Evolutionary conservation across 768 basidiomycete genomes (phyloP).

Genomic region (Cyclocybe cylindracea): DNA sequence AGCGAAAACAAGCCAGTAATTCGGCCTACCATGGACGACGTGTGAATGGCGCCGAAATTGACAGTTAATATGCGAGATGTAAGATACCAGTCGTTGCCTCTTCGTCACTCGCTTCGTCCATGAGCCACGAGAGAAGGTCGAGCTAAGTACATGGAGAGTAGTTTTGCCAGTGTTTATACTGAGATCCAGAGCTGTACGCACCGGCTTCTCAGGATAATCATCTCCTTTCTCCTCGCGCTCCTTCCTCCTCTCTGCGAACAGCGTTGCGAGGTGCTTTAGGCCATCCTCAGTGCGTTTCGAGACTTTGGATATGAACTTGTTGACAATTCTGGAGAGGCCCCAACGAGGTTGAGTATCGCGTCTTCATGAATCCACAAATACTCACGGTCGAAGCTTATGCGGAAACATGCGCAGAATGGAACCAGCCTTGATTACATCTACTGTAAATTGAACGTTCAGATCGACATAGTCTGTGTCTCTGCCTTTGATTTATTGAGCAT

Average conservation of each 20-base stretch:
- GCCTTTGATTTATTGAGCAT: too few relatives aligned
- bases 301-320: not conserved
- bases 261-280: slow-evolving; percentile 24
- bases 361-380: too few relatives aligned
- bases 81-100: slow-evolving; percentile 28
- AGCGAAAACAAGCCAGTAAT: not conserved
- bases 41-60: slow-evolving; percentile 46
- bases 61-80: slow-evolving; percentile 35
- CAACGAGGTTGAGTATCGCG: too few relatives aligned
- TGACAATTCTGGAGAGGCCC: too few relatives aligned
- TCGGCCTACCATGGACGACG: slow-evolving; percentile 38
- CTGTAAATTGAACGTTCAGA: too few relatives aligned
- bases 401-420: too few relatives aligned
- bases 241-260: slow-evolving; percentile 26
- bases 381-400: too few relatives aligned
- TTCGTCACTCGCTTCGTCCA: slow-evolving; percentile 37
- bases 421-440: too few relatives aligned
- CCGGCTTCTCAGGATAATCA: slow-evolving; percentile 32
- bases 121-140: slow-evolving; percentile 50
- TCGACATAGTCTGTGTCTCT: too few relatives aligned
- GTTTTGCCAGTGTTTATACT: not conserved
- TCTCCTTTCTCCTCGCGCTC: slow-evolving; percentile 19
- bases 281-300: slow-evolving; percentile 12
- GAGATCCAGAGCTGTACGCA: slow-evolving; percentile 1
- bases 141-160: slow-evolving; percentile 26